These are phyloP conservation scores for Brassica rapa DNA, from an alignment of 345 rosid genomes.

Conservation along the genomic window DNA sequence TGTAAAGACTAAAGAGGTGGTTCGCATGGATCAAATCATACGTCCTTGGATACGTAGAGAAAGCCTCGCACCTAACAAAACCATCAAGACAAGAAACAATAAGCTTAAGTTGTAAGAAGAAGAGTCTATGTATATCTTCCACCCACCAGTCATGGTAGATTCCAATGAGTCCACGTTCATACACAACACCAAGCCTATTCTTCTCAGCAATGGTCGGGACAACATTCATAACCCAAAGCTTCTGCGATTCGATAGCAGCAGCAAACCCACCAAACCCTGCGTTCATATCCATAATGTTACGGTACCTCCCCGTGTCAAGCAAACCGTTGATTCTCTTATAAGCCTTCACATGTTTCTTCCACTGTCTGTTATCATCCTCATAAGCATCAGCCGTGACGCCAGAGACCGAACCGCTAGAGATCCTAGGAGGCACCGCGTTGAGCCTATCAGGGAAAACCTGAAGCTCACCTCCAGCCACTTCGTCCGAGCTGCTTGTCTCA, in stretches of 20 bases:
- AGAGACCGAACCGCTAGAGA: conserved; percentile 80
- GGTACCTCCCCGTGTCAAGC: conserved; percentile 80
- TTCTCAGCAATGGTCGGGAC: conserved; percentile 85
- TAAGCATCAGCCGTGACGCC: conserved; percentile 85
- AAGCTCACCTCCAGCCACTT: conserved; percentile 67
- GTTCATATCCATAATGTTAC: conserved; percentile 98
- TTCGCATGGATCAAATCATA: conserved; percentile 90
- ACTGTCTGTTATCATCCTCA: conserved; percentile 66
- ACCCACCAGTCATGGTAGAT: conserved; percentile 95
- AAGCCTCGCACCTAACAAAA: conserved; percentile 89
- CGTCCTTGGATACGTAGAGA: conserved; percentile 99
- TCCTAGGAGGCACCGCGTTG: conserved; percentile 77
- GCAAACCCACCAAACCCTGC: conserved; percentile 98
- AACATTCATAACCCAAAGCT: conserved; percentile 98
- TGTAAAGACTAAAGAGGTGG: conserved; percentile 83
- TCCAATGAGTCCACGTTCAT: conserved; percentile 90
- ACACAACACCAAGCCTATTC: conserved; percentile 76
- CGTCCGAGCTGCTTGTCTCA: conserved; percentile 55
- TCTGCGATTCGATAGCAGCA: conserved; percentile 71
- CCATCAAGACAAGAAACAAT: conserved; percentile 6
- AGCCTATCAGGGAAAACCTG: conserved; percentile 84
- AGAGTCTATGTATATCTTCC: not conserved
- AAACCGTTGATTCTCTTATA: conserved; percentile 79
- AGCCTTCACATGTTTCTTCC: conserved; percentile 89
- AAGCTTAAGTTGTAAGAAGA: not conserved